These are phyloP conservation scores for Hibiscus trionum DNA, from an alignment of 345 rosid genomes.

Conservation along the genomic window DNA sequence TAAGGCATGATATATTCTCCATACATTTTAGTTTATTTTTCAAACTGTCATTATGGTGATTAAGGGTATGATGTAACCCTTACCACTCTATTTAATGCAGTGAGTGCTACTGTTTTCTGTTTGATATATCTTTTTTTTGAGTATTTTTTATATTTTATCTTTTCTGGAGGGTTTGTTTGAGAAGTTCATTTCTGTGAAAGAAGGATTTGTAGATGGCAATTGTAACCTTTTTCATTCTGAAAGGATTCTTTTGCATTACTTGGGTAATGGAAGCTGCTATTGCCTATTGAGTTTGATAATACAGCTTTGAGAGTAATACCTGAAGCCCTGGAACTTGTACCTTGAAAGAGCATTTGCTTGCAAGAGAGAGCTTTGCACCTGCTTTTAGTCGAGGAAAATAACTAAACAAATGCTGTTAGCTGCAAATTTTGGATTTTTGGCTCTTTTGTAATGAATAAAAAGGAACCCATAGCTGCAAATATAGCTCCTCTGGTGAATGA, in stretches of 20 bases:
- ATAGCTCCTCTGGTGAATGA: background rate
- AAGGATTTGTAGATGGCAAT: background rate
- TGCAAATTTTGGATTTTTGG: constrained; percentile 6
- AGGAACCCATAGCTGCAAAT: background rate
- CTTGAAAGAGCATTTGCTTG: background rate
- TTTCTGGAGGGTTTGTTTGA: background rate
- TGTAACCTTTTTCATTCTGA: background rate
- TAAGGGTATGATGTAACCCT: background rate
- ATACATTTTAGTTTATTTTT: background rate
- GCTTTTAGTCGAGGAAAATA: constrained; percentile 13
- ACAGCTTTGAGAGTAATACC: background rate
- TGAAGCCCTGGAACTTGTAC: background rate
- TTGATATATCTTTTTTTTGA: too few relatives aligned
- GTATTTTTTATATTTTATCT: too few relatives aligned
- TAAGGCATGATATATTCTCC: too few relatives aligned
- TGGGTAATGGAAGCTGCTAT: background rate
- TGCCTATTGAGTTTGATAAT: too few relatives aligned
- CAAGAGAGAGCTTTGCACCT: background rate
- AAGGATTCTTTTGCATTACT: background rate
- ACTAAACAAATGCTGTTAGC: background rate
- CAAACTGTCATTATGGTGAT: background rate
- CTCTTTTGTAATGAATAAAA: constrained; percentile 10
- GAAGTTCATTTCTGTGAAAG: background rate
- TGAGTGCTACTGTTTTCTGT: background rate
- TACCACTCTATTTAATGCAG: background rate